Base-by-base conservation (phyloP, 148 eudicot genomes). In the Chenopodium album region DNA sequence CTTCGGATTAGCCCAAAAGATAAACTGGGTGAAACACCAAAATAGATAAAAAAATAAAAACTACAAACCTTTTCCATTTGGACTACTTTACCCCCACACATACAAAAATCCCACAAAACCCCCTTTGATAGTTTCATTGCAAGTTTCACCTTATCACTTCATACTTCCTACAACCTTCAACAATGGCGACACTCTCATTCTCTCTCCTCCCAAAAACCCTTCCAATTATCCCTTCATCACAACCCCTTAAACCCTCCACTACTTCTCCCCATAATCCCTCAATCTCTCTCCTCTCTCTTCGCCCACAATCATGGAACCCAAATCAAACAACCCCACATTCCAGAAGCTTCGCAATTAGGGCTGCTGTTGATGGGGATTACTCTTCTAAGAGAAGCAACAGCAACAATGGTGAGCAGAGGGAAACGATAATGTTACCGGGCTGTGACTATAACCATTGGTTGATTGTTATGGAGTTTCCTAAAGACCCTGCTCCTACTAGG, bases 401-500 rank as follows among this genome's bases (percentile, higher is more conserved):
- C 84, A 85, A 46, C 71, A 77, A 69, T 82, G 84, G 79, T 23
- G 97, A 91, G 79, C 89, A 86, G 34, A 91, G 93, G 80, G 97
- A 92, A 75, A 92, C 90, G 76, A 92, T 95, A 62, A 87, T 91
- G 95, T 86, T 94, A 34, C 94, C 94, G 23, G 98, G 97, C 44
- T 95, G 98, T 89, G 98, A 95, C 82, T 95, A 89, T 82, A 92
- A 94, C 11, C 97, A 95, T 81, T 95, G 98, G 98, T 88, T 95
- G n/a, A 91, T 95, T 67, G 94, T 94, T 47, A 94, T 95, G 98
- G 98, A 94, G 90, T 93, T 93, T 64, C 97, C 98, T 50, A 90
- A 95, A 70, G 98, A 93, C 90, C 97, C 94, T 82, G 88, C 96
- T 28, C 98, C 98, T 29, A 83, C 98, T 44, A 85, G 98, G 46